Base-by-base conservation (phyloP, 768 basidiomycete genomes). In the Heimioporus sp. region DNA sequence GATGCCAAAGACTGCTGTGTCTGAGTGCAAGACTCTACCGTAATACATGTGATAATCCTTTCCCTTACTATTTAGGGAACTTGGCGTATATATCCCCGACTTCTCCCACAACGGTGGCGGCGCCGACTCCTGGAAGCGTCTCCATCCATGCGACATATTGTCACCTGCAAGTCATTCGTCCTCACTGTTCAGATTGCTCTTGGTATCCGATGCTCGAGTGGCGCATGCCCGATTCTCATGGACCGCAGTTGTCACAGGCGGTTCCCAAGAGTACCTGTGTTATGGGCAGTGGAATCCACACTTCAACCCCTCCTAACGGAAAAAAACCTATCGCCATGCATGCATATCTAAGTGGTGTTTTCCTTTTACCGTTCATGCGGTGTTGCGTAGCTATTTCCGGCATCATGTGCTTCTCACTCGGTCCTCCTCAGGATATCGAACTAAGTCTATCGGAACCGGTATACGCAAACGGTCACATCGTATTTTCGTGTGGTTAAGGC, bases 271-370 rank as follows among this genome's bases (percentile, higher is more conserved):
- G 24, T 28, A 4, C 24, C 24, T 28, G 24, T 28, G 24, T 28
- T 28, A 28, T 7, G 24, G 24, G 24, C 24, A 28, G 24, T 28
- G 30, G 46, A 12, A 28, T 39, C 24, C 49, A 51, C 40, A 20
- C 43, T 46, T 9, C 34, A 43, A 24, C 36, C 30, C 37, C 20
- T 28, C 24, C 7, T 4, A 7, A 28, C 24, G 24, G 6, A 28
- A 28, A 21, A 16, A 38, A 30, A n/a, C 63, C 55, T 57, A 54
- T 67, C 53, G n/a, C 54, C 24, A 16, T 32, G 28, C 30, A 2
- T 21, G n/a, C 43, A 56, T 62, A 55, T 62, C 60, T 65, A 53
- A 56, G 48, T 47, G 15, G 15, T 45, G 39, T 13, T 34, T 32
- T 45, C 13, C 12, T 45, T 46, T 41, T 45, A 32, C 32, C 40